These are phyloP conservation scores for Camptophora hylomeconis DNA, from an alignment of 2,329 filamentous ascomycete species.

Conservation along the genomic window DNA sequence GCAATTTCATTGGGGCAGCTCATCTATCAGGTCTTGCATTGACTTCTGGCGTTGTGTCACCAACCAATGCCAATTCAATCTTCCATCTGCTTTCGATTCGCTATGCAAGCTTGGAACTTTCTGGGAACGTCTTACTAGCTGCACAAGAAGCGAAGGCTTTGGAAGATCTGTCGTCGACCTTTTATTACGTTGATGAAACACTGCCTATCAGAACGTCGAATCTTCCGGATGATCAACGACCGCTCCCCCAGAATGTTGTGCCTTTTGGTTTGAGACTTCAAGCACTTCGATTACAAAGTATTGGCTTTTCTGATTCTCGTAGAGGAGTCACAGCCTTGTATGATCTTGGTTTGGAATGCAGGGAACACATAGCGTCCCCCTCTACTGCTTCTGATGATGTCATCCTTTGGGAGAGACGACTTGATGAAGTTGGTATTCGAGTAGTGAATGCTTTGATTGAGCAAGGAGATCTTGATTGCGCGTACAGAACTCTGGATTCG, in stretches of 20 bases:
- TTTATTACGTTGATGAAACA: constrained; percentile 29
- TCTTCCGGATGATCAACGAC: constrained; percentile 44
- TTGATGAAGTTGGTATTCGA: constrained; percentile 60
- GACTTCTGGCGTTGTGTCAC: constrained; percentile 27
- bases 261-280: constrained; percentile 82
- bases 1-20: constrained; percentile 72
- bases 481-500: constrained; percentile 56
- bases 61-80: constrained; percentile 49
- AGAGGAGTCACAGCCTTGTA: constrained; percentile 83
- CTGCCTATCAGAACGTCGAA: no score
- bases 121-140: constrained; percentile 57
- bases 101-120: constrained; percentile 67
- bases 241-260: constrained; percentile 57
- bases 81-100: constrained; percentile 70
- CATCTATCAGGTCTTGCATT: constrained; percentile 30
- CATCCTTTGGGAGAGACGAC: constrained; percentile 55
- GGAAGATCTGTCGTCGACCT: constrained; percentile 48
- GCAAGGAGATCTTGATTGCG: constrained; percentile 77
- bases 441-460: constrained; percentile 41
- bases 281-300: constrained; percentile 67
- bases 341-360: constrained; percentile 68
- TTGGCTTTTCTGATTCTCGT: constrained; percentile 73
- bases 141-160: constrained; percentile 50
- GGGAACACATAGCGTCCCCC: constrained; percentile 44
- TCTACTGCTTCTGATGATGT: constrained; percentile 40